Base-by-base conservation (phyloP, 208 protist genomes). In the Crithidia bombi region DNA sequence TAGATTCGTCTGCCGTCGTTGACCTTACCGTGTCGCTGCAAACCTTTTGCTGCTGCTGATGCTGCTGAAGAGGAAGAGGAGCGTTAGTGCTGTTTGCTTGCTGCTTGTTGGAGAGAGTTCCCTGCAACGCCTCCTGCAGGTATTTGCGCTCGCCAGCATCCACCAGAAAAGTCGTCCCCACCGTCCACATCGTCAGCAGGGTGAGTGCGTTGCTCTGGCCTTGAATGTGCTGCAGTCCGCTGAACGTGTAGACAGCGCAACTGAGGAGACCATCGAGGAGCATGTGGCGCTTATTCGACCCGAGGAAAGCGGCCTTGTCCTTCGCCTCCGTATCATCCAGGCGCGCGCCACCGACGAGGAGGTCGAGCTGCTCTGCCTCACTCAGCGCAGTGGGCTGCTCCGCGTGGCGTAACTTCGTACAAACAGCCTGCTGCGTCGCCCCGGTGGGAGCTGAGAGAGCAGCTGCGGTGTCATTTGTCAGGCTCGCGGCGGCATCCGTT, bases 171-270 rank as follows among this genome's bases (percentile, higher is more conserved):
- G 83, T 85, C 0, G 86, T 94, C 0, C 89, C 89, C 1, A 85
- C 85, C 0, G 82, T 78, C 86, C 89, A 94, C 82, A 92, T 84
- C 56, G 80, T 83, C 26, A 94, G 81, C 58, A 86, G 68, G 50
- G 80, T 86, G 36, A 92, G 80, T 0, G 80, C 79, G 41, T 75
- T 94, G 68, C 86, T 83, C 57, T 94, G 89, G 1, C 89, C 89
- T n/a, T 83, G 73, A 10, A 92, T 59, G 62, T 92, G 86, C 62
- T 90, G 75, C 54, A 89, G 63, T 0, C 81, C 82, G 50, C 84
- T 80, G 71, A 91, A 88, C 23, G 79, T 86, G 77, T 94, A 94
- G 12, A 74, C 79, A 9, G 78, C 79, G 19, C 77, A 73, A 30
- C 82, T 78, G 19, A 88, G 54, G 0, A 82, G 15, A 7, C 51